Evolutionary conservation across 305 asterid genomes (phyloP).

Genomic region (Fraxinus platypoda): DNA sequence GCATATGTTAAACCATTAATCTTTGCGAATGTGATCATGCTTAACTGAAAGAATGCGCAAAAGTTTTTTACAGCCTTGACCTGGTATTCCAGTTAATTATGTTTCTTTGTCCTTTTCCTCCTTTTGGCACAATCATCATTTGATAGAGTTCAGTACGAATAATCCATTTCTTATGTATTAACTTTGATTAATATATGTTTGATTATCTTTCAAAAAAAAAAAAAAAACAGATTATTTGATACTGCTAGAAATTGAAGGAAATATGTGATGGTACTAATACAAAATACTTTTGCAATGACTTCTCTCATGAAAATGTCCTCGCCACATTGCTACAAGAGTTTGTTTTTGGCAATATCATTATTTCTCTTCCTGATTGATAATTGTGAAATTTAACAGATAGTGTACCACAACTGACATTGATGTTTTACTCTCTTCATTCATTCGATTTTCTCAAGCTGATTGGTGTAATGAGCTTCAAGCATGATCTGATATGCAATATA

Average conservation of each 20-base stretch:
- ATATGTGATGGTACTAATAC: neutral
- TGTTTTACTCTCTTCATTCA: neutral
- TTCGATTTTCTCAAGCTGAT: neutral
- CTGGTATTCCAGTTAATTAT: neutral
- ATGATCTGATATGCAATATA: neutral
- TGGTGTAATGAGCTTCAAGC: neutral
- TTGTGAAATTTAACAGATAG: neutral
- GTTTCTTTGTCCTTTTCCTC: neutral
- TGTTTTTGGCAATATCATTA: neutral
- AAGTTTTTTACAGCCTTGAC: neutral
- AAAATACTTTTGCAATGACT: neutral
- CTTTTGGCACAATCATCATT: neutral
- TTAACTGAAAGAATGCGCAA: neutral
- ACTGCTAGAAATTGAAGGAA: constrained; percentile 5
- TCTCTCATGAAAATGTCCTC: neutral
- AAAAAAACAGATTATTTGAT: neutral
- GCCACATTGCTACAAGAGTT: neutral
- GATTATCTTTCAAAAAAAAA: no score
- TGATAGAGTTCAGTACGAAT: neutral
- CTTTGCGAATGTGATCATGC: neutral
- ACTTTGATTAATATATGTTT: no score
- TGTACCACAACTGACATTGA: neutral
- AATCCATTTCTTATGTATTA: neutral
- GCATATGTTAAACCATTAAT: neutral
- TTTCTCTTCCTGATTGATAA: neutral